phyloP scores from a whole-genome alignment of 306 rosid genomes.

The Argentina anserina region DNA sequence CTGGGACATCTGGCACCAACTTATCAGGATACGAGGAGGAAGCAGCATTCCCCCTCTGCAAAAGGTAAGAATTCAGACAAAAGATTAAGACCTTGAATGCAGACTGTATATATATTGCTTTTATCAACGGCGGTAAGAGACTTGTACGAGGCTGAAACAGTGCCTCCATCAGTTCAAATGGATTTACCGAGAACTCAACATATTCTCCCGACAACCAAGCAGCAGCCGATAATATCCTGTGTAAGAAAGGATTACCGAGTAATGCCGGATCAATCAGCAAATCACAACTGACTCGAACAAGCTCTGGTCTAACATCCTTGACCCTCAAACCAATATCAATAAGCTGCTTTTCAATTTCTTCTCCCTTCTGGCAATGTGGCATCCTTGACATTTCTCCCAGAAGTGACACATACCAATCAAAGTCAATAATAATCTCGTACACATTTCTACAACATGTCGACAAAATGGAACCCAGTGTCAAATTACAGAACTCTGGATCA shows the following conservation, averaged over 20 bases:
- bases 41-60: slow-evolving; percentile 31
- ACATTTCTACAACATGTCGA: slow-evolving; percentile 54
- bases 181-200: slow-evolving; percentile 56
- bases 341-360: slow-evolving; percentile 84
- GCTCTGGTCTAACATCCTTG: slow-evolving; percentile 77
- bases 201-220: slow-evolving; percentile 91
- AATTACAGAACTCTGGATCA: slow-evolving; percentile 75
- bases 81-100: slow-evolving; percentile 59
- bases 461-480: slow-evolving; percentile 71
- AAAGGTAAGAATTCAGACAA: slow-evolving; percentile 57
- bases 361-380: slow-evolving; percentile 76
- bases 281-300: slow-evolving; percentile 68
- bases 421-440: slow-evolving; percentile 74
- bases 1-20: slow-evolving; percentile 29
- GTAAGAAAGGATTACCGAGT: slow-evolving; percentile 68
- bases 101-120: slow-evolving; percentile 83
- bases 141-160: slow-evolving; percentile 83
- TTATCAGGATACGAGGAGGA: slow-evolving; percentile 27
- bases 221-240: slow-evolving; percentile 71
- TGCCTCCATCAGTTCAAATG: slow-evolving; percentile 83
- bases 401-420: slow-evolving; percentile 86
- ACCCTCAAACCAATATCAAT: slow-evolving; percentile 89
- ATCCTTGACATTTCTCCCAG: slow-evolving; percentile 82
- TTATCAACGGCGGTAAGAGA: slow-evolving; percentile 69
- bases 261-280: slow-evolving; percentile 95